A percentile compares a stretch with the other conserved stretches of the same genome.
These are phyloP conservation scores for Sclerotinia sclerotiorum DNA, from an alignment of 2,329 filamentous ascomycete species.

Conservation along the genomic window DNA sequence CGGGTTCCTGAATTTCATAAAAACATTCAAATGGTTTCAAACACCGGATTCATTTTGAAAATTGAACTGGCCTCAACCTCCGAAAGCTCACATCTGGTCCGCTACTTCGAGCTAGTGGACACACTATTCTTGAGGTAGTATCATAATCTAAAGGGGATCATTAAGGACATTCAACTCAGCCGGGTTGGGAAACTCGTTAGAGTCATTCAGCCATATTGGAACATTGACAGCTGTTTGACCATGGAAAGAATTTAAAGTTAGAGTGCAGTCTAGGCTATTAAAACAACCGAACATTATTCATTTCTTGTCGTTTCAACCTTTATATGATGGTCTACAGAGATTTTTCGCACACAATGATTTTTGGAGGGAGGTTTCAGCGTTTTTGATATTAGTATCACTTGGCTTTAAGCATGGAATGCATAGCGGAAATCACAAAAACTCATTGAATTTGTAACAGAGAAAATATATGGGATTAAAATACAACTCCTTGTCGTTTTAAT, in stretches of 20 bases:
- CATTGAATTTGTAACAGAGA: background rate
- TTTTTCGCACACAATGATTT: background rate
- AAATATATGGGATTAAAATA: background rate
- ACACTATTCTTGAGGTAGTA: too few relatives aligned
- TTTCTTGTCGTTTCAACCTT: too few relatives aligned
- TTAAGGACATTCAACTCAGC: background rate
- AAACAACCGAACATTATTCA: too few relatives aligned
- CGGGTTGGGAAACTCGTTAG: background rate
- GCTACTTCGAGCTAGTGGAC: too few relatives aligned
- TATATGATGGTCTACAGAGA: background rate
- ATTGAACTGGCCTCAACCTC: too few relatives aligned
- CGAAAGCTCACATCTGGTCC: too few relatives aligned
- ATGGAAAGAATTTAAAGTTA: background rate
- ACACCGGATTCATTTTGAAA: too few relatives aligned
- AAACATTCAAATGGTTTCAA: too few relatives aligned
- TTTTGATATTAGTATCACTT: background rate
- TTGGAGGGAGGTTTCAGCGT: accelerated
- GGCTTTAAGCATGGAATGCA: background rate
- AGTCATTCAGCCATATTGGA: background rate
- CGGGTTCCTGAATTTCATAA: too few relatives aligned
- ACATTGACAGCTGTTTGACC: background rate
- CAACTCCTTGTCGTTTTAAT: background rate
- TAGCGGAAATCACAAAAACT: background rate
- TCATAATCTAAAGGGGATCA: too few relatives aligned
- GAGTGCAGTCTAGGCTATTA: background rate